A percentile compares a stretch with the other conserved stretches of the same genome.
These are phyloP conservation scores for Trametes versicolor DNA, from an alignment of 1,284 basidiomycete genomes.

Conservation along the genomic window DNA sequence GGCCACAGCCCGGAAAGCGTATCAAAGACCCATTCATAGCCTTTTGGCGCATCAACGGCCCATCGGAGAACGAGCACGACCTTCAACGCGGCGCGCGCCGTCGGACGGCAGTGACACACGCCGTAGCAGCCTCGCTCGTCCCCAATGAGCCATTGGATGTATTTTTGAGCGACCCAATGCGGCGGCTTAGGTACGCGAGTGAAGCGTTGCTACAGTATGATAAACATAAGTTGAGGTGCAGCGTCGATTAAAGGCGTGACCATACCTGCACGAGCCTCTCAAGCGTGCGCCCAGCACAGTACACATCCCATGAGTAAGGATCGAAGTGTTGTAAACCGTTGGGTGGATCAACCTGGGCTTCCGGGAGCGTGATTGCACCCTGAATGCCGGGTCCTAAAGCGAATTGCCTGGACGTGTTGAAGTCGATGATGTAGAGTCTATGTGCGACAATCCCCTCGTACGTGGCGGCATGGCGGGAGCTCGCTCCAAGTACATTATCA, in stretches of 20 bases:
- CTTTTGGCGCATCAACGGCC: background rate
- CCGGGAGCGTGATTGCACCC: conserved; percentile 1
- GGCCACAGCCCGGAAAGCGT: too few species aligned
- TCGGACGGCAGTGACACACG: conserved; percentile 11
- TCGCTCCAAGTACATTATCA: background rate
- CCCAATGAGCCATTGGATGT: background rate
- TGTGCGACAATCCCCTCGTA: background rate
- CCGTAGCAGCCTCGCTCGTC: background rate
- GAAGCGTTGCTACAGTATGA: too few species aligned
- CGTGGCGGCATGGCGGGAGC: background rate
- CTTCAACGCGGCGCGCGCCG: background rate
- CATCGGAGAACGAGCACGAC: background rate
- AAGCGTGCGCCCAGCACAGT: conserved; percentile 1
- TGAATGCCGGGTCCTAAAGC: background rate
- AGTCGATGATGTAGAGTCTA: conserved; percentile 17
- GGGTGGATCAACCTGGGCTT: background rate
- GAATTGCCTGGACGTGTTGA: background rate
- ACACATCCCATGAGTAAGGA: conserved; percentile 15
- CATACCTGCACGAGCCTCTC: conserved; percentile 11
- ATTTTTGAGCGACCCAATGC: background rate
- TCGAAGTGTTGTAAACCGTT: conserved; percentile 3
- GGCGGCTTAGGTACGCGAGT: too few species aligned
- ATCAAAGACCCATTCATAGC: background rate
- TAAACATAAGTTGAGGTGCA: too few species aligned
- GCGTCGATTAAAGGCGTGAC: too few species aligned